Conservation (phyloP, 495 filamentous ascomycete species). For the Trichocladium uniseriatum region DNA sequence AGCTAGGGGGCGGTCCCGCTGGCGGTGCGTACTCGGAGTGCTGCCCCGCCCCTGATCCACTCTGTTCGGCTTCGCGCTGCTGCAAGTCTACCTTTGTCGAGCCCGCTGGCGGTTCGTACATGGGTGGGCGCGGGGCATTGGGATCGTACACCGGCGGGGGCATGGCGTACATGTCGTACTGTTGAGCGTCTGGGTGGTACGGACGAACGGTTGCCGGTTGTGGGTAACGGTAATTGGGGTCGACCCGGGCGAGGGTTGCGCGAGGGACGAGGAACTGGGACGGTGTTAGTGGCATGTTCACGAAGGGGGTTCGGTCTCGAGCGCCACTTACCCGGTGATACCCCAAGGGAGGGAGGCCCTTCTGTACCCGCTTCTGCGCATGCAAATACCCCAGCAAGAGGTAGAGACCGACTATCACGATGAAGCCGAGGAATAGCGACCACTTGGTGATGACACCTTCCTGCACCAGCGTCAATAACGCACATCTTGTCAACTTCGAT, state of each 20-base stretch:
- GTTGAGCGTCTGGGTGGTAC: constrained; percentile 24
- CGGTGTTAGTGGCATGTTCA: background rate
- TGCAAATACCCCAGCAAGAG: constrained; percentile 56
- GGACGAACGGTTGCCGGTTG: constrained; percentile 11
- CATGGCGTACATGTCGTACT: constrained; percentile 49
- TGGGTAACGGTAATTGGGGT: constrained; percentile 42
- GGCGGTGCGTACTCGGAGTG: constrained; percentile 33
- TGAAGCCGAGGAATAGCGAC: constrained; percentile 50
- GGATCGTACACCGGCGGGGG: constrained; percentile 46
- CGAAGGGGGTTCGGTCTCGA: background rate
- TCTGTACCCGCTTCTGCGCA: constrained; percentile 53
- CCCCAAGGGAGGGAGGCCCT: constrained; percentile 48
- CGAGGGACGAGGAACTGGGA: constrained; percentile 54
- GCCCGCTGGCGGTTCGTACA: constrained; percentile 46
- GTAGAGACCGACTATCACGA: constrained; percentile 43
- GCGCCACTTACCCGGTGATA: constrained; percentile 56
- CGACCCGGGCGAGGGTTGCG: constrained; percentile 43
- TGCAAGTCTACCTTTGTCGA: constrained; percentile 53
- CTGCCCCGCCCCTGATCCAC: constrained; percentile 14
- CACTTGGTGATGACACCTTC: constrained; percentile 57
- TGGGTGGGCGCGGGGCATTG: constrained; percentile 40
- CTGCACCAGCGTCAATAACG: constrained; percentile 24
- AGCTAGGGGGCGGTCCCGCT: constrained; percentile 33
- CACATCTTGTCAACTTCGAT: background rate
- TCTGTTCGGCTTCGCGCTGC: constrained; percentile 19